A percentile compares a stretch with the other conserved stretches of the same genome.
These are phyloP conservation scores for Megacollybia platyphylla DNA, from an alignment of 1,284 basidiomycete species.

Conservation along the genomic window DNA sequence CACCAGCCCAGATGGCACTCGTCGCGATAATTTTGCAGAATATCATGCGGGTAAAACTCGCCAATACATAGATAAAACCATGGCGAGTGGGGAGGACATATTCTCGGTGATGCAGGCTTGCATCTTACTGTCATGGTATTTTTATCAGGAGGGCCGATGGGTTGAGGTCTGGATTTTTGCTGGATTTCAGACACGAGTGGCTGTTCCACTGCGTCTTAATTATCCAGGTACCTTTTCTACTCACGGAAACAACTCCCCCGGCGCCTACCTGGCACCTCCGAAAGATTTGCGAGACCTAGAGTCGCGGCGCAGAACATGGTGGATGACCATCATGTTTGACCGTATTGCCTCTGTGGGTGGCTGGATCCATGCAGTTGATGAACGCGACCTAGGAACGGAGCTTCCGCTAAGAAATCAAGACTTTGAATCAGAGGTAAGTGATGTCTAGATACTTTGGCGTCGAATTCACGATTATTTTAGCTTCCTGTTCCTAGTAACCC, in stretches of 20 bases:
- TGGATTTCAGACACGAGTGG: constrained; percentile 75
- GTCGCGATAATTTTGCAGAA: constrained; percentile 70
- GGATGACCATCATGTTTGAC: constrained; percentile 79
- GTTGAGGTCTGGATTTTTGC: constrained; percentile 85
- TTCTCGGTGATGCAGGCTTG: constrained; percentile 78
- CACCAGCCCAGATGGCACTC: constrained; percentile 55
- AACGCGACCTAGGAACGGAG: constrained; percentile 70
- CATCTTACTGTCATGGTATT: constrained; percentile 75
- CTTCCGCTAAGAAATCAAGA: constrained; percentile 59
- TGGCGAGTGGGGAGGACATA: constrained; percentile 75
- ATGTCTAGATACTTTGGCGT: not conserved
- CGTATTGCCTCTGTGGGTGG: constrained; percentile 77
- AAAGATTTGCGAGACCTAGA: constrained; percentile 63
- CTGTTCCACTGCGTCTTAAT: constrained; percentile 68
- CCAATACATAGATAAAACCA: constrained; percentile 71
- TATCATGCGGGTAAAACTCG: constrained; percentile 77
- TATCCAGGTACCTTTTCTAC: constrained; percentile 71
- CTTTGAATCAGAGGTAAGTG: constrained; percentile 54
- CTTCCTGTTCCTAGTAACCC: constrained; percentile 51
- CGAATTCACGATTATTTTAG: constrained; percentile 17
- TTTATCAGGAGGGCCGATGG: constrained; percentile 80
- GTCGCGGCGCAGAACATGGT: constrained; percentile 69
- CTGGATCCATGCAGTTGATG: constrained; percentile 76
- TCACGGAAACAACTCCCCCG: constrained; percentile 51
- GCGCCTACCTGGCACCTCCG: constrained; percentile 68